Percentiles rank a stretch among this genome's conserved stretches.
phyloP scores from a whole-genome alignment of 495 filamentous ascomycete genomes.

The Xylaria acuta region DNA sequence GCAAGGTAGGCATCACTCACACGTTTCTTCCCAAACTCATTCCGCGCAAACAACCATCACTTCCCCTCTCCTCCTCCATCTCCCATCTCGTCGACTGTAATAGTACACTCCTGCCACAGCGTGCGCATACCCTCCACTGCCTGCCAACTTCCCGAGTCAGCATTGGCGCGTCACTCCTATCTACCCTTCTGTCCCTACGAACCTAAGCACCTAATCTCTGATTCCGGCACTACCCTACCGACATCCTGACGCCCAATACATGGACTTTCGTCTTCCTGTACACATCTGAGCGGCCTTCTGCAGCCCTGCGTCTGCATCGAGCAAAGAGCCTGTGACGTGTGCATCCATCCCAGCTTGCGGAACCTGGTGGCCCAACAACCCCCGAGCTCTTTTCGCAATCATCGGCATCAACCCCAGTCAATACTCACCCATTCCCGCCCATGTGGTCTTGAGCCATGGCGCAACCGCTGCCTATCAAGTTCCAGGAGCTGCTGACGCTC shows the following conservation, averaged over 20 bases:
- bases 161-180: slow-evolving; percentile 30
- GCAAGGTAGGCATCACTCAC: slow-evolving; percentile 29
- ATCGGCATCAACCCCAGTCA: slow-evolving; percentile 29
- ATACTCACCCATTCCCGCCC: slow-evolving; percentile 29
- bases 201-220: slow-evolving; percentile 34
- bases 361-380: slow-evolving; percentile 27
- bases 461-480: slow-evolving; percentile 80
- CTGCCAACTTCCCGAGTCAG: slow-evolving; percentile 20
- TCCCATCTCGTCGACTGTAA: slow-evolving; percentile 33
- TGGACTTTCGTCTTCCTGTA: slow-evolving; percentile 30
- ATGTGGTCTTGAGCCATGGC: slow-evolving; percentile 52
- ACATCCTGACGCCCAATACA: slow-evolving; percentile 35
- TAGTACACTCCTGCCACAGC: slow-evolving; percentile 32
- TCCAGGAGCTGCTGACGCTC: slow-evolving; percentile 92
- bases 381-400: slow-evolving; percentile 21
- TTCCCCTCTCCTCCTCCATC: slow-evolving; percentile 20
- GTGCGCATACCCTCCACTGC: slow-evolving; percentile 21
- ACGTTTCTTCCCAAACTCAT: slow-evolving; percentile 34
- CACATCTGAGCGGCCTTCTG: slow-evolving; percentile 16
- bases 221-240: slow-evolving; percentile 34
- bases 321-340: slow-evolving; percentile 24
- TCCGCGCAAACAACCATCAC: slow-evolving; percentile 30
- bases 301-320: slow-evolving; percentile 16
- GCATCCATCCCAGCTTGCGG: slow-evolving; percentile 17
- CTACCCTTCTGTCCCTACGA: slow-evolving; percentile 15